These are phyloP conservation scores for Amylocarpus encephaloides DNA, from an alignment of 2,329 filamentous ascomycete genomes.

Conservation along the genomic window DNA sequence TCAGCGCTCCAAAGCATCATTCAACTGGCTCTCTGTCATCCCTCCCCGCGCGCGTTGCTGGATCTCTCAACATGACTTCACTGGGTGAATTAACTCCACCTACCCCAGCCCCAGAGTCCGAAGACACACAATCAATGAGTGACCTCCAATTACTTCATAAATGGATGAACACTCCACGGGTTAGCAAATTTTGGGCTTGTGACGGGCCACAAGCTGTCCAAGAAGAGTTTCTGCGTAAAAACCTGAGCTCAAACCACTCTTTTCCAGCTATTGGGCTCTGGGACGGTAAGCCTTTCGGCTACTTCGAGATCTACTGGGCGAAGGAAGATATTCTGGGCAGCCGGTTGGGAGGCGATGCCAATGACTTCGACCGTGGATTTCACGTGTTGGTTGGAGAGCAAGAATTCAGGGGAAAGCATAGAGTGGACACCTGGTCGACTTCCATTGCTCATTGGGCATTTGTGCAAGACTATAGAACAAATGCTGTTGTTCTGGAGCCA, in stretches of 20 bases:
- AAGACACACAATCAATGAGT: constrained; percentile 33
- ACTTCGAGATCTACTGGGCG: constrained; percentile 98
- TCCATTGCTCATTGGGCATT: constrained; percentile 84
- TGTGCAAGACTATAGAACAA: constrained; percentile 70
- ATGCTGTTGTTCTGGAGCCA: constrained; percentile 80
- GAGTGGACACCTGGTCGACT: constrained; percentile 74
- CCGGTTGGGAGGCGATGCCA: constrained; percentile 59
- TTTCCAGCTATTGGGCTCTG: constrained; percentile 91
- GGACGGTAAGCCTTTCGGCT: constrained; percentile 93
- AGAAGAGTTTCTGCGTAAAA: constrained; percentile 60
- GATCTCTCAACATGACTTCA: constrained; percentile 33
- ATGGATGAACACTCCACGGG: constrained; percentile 86
- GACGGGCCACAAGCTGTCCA: constrained; percentile 50
- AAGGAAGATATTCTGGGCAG: constrained; percentile 79
- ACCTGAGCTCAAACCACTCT: constrained; percentile 62
- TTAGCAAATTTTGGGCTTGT: constrained; percentile 78
- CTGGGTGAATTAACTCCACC: constrained; percentile 33
- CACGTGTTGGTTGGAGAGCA: constrained; percentile 89
- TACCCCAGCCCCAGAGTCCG: constrained; percentile 33
- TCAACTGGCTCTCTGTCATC: constrained; percentile 25
- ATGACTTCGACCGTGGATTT: constrained; percentile 80
- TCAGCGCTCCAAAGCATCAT: constrained; percentile 25
- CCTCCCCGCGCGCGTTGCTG: constrained; percentile 20
- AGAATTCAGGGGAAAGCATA: constrained; percentile 74
- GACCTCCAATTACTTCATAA: constrained; percentile 67